Evolutionary conservation across 495 filamentous ascomycete genomes (phyloP).

Genomic region (Glonium stellatum): DNA sequence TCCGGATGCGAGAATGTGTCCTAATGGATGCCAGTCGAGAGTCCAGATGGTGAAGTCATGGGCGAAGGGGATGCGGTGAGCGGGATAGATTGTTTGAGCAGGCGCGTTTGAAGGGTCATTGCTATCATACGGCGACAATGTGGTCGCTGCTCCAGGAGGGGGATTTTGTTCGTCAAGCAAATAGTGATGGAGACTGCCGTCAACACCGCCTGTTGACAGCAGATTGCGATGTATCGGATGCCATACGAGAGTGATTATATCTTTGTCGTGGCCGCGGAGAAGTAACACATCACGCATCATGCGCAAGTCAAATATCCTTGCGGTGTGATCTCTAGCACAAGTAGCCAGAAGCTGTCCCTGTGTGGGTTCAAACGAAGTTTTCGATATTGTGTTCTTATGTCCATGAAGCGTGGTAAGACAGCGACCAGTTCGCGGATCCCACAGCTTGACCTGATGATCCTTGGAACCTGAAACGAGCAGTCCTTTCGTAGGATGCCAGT

Average conservation of each 20-base stretch:
- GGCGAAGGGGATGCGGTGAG: constrained; percentile 74
- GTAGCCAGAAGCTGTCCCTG: constrained; percentile 82
- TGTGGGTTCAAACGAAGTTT: constrained; percentile 75
- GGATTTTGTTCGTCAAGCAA: constrained; percentile 85
- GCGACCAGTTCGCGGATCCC: constrained; percentile 85
- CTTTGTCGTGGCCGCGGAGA: constrained; percentile 87
- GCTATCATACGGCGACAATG: constrained; percentile 74
- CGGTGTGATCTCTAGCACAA: constrained; percentile 84
- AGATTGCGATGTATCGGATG: constrained; percentile 84
- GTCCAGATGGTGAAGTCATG: constrained; percentile 96
- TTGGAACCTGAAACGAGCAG: constrained; percentile 94
- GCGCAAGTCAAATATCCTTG: constrained; percentile 85
- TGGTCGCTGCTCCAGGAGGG: constrained; percentile 58
- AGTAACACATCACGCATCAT: constrained; percentile 98
- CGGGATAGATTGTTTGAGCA: constrained; percentile 79
- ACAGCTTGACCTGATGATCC: constrained; percentile 93
- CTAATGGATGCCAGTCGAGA: constrained; percentile 92
- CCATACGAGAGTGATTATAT: constrained; percentile 86
- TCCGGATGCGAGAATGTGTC: constrained; percentile 95
- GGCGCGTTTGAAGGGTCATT: constrained; percentile 69
- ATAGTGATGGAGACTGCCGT: constrained; percentile 87
- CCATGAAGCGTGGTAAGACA: constrained; percentile 91
- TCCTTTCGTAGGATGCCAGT: constrained; percentile 96
- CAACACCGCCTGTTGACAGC: constrained; percentile 82
- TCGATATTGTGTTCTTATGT: constrained; percentile 95